These are phyloP conservation scores for Schizosaccharomyces japonicus DNA, from an alignment of 805 yeast genomes.

Conservation along the genomic window DNA sequence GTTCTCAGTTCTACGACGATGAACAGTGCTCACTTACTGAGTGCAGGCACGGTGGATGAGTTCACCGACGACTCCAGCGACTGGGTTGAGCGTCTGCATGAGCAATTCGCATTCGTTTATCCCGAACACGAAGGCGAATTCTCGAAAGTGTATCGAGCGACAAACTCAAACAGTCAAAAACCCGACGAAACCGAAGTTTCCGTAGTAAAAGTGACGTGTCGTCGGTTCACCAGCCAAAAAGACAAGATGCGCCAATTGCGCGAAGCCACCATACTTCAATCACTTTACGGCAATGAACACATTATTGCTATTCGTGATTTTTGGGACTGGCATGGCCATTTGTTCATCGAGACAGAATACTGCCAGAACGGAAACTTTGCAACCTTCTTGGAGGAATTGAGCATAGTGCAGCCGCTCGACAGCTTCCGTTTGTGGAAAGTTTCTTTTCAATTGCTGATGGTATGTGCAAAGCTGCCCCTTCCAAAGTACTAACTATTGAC, in stretches of 20 bases:
- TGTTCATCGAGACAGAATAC: conserved; percentile 80
- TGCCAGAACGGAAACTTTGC: conserved; percentile 87
- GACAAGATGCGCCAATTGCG: conserved; percentile 40
- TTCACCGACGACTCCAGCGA: not conserved
- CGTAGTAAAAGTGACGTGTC: conserved; percentile 72
- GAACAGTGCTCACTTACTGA: not conserved
- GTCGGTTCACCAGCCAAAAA: conserved; percentile 32
- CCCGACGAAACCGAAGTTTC: conserved; percentile 19
- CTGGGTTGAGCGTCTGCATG: not conserved
- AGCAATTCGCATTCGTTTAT: not conserved
- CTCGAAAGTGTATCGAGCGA: conserved; percentile 64
- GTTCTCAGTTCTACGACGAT: not conserved
- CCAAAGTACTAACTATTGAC: not conserved
- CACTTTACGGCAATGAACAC: conserved; percentile 25
- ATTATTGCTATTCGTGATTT: conserved; percentile 58
- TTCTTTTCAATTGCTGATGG: not conserved
- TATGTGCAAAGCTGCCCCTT: no score
- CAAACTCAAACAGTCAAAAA: conserved; percentile 23
- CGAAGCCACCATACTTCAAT: conserved; percentile 40
- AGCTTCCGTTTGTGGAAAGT: conserved; percentile 98
- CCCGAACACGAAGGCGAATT: conserved; percentile 66
- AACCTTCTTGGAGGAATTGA: conserved; percentile 53
- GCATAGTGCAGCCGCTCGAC: conserved; percentile 53
- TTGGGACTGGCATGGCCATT: conserved; percentile 52
- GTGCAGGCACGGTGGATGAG: not conserved